These are phyloP conservation scores for Suhomyces bribrorum DNA, from an alignment of 1,139 yeast genomes.

Conservation along the genomic window DNA sequence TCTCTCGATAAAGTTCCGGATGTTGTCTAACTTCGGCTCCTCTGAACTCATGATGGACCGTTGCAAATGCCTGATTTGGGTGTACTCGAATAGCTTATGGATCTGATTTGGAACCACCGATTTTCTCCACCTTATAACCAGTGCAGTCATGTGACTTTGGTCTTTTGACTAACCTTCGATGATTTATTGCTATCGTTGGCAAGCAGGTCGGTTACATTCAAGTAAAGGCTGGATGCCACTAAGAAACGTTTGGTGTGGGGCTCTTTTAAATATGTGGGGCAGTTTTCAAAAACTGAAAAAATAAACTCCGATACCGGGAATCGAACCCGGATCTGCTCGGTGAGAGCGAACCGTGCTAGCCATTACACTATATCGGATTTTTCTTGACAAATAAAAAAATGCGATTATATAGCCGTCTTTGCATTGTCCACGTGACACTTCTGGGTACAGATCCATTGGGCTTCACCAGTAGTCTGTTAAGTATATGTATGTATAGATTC, in stretches of 20 bases:
- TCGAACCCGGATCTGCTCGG: conserved; percentile 15
- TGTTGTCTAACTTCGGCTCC: conserved; percentile 21
- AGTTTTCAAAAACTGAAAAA: background rate
- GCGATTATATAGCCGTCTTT: no score
- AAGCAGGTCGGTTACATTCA: no score
- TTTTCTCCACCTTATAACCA: background rate
- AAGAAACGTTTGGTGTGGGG: background rate
- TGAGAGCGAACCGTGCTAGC: conserved; percentile 79
- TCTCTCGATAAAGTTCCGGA: conserved; percentile 25
- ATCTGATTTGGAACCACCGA: background rate
- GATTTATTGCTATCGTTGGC: no score
- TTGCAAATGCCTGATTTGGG: background rate
- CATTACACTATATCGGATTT: conserved; percentile 74
- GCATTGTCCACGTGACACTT: no score
- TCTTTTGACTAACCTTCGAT: no score
- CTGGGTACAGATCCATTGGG: no score
- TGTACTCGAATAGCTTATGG: background rate
- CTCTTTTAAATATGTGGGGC: background rate
- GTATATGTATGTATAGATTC: no score
- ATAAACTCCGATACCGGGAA: conserved; percentile 12
- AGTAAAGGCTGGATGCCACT: no score
- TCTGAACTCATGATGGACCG: conserved; percentile 16
- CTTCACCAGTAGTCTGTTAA: no score
- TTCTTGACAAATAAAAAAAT: background rate
- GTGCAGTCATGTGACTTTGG: background rate